Percentiles rank a stretch among this genome's conserved stretches.
Evolutionary conservation across 2,329 filamentous ascomycete species (phyloP).

Genomic region (Microsporum ferrugineum): DNA sequence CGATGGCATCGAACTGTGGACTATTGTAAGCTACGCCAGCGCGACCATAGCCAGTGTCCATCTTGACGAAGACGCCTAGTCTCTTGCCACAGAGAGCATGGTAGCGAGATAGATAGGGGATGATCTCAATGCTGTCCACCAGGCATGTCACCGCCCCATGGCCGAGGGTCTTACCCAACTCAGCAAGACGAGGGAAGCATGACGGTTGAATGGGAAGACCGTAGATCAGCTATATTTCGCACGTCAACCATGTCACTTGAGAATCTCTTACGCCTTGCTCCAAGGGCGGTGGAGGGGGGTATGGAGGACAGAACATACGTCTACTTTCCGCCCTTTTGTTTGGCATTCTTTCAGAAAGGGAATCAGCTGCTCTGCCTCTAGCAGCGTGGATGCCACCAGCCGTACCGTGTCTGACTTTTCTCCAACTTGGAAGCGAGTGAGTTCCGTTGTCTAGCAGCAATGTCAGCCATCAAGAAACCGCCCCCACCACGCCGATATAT

Average conservation of each 20-base stretch:
- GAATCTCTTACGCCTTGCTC: background rate
- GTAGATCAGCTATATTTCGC: slow-evolving; percentile 44
- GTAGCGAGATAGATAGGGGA: slow-evolving; percentile 40
- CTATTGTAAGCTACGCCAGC: slow-evolving; percentile 51
- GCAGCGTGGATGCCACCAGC: slow-evolving; percentile 59
- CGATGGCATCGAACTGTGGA: slow-evolving; percentile 18
- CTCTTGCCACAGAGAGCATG: slow-evolving; percentile 32
- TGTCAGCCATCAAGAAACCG: background rate
- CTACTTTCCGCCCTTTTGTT: slow-evolving; percentile 44
- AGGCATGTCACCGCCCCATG: slow-evolving; percentile 49
- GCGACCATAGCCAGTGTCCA: slow-evolving; percentile 59
- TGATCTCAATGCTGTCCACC: slow-evolving; percentile 53
- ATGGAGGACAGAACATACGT: slow-evolving; percentile 27
- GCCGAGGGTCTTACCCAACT: slow-evolving; percentile 46
- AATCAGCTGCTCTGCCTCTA: slow-evolving; percentile 56
- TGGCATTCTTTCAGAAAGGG: slow-evolving; percentile 51
- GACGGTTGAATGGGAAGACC: slow-evolving; percentile 57
- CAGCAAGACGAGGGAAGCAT: slow-evolving; percentile 48
- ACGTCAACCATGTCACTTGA: background rate
- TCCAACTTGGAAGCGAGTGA: slow-evolving; percentile 58
- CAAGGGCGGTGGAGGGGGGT: background rate
- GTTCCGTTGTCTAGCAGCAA: slow-evolving; percentile 43
- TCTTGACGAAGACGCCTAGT: slow-evolving; percentile 55
- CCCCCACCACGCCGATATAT: background rate
- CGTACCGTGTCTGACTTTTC: slow-evolving; percentile 40